Evolutionary conservation across 352 stramenopile species (phyloP).

Genomic region (Saprolegnia parasitica): DNA sequence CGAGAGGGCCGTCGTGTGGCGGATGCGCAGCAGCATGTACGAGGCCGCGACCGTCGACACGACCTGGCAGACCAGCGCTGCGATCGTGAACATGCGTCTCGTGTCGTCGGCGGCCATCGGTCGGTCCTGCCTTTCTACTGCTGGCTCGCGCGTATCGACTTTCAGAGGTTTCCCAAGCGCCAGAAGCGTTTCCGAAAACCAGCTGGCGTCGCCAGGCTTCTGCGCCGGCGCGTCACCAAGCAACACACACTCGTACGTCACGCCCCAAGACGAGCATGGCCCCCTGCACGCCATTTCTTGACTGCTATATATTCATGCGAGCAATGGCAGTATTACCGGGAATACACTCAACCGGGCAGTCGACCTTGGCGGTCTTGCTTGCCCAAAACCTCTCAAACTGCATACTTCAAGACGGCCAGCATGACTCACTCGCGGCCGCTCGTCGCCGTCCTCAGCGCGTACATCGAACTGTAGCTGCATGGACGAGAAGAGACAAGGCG

Average conservation of each 20-base stretch:
- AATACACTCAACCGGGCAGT: too few relatives aligned
- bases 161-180: not conserved
- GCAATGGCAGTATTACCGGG: too few relatives aligned
- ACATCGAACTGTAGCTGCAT: too few relatives aligned
- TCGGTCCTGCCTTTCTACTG: not conserved
- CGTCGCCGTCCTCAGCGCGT: too few relatives aligned
- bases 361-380: not conserved
- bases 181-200: not conserved
- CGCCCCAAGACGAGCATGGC: too few relatives aligned
- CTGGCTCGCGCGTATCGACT: not conserved
- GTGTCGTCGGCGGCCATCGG: not conserved
- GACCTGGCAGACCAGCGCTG: slow-evolving; percentile 6
- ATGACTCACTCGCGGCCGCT: too few relatives aligned
- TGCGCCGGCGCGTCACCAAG: too few relatives aligned
- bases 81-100: not conserved
- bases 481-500: too few relatives aligned
- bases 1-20: slow-evolving; percentile 15
- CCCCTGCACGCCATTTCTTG: too few relatives aligned
- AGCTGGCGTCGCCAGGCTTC: not conserved
- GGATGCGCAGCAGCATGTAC: slow-evolving; percentile 17
- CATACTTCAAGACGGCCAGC: not conserved
- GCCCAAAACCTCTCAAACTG: not conserved
- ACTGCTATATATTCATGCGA: too few relatives aligned
- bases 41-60: not conserved
- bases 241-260: too few relatives aligned